Evolutionary conservation across 768 basidiomycete species (phyloP).

Genomic region (Multifurca ochricompacta): DNA sequence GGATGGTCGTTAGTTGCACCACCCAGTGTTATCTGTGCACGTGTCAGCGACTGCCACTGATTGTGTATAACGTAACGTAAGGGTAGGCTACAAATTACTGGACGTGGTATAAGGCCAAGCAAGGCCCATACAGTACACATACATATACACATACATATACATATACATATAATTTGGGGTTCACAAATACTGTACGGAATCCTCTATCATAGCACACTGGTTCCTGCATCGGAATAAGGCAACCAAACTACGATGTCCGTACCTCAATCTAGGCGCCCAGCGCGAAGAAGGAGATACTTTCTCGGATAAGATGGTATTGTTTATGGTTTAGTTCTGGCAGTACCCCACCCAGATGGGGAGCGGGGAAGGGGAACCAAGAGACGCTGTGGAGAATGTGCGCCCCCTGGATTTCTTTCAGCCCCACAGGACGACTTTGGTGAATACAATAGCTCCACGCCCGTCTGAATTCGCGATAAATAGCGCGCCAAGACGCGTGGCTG

Average conservation of each 20-base stretch:
- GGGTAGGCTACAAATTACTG: not conserved
- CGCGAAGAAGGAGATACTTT: not conserved
- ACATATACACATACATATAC: not conserved
- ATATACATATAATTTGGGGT: not conserved
- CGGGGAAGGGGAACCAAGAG: not conserved
- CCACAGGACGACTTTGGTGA: conserved; percentile 22
- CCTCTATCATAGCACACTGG: not conserved
- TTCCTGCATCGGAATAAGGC: not conserved
- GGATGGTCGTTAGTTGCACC: not conserved
- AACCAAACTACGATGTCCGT: conserved; percentile 4
- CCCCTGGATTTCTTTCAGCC: conserved; percentile 7
- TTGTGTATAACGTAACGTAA: too few species aligned
- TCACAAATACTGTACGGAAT: conserved; percentile 1
- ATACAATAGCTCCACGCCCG: conserved; percentile 15
- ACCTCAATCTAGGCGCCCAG: conserved; percentile 15
- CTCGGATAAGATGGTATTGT: not conserved
- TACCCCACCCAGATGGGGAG: not conserved
- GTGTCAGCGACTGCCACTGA: too few species aligned
- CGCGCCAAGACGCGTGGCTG: conserved; percentile 20
- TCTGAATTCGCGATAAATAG: conserved; percentile 21
- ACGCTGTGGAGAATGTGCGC: not conserved
- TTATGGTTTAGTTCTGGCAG: not conserved
- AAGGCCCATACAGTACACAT: not conserved
- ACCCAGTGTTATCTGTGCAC: too few species aligned
- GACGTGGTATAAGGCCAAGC: not conserved